Evolutionary conservation across 139 green algal genomes (phyloP), one percentile per base, ranked within the genome.

Genomic region (Tetradesmus obliquus): DNA sequence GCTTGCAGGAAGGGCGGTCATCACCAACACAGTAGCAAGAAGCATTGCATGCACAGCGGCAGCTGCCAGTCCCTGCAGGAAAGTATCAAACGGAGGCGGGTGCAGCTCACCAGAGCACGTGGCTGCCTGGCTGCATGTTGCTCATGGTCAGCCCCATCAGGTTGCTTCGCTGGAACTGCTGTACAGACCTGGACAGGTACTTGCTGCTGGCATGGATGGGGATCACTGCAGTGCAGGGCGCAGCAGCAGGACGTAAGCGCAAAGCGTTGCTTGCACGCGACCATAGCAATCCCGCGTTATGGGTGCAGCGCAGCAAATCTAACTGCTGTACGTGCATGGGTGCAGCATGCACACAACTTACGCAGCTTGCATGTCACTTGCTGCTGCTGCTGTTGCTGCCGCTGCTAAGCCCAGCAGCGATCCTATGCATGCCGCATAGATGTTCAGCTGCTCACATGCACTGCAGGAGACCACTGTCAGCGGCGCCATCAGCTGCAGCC

Each of bases 121-220:
- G 79, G 58, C 60, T 62, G 9, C 55, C 66, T 32, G 54, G 80
- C 54, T 15, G 5, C 55, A 89, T 58, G 32, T 88, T 88, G 82
- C 89, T 89, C 89, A 92, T 92, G 4, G 89, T 92, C 7, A 92
- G 55, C 0, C n/a, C 53, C 89, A 92, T 92, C 1, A 92, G 82
- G 51, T 84, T 84, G 51, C 81, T 89, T 7, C 20, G 45, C 53
- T 91, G 74, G 17, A 86, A 79, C 72, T 84, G 72, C 15, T 71
- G 19, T 22, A 12, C 54, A 17, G 86, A 82, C 22, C n/a, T 76
- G 2, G 72, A 22, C 24, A 92, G 88, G 22, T 62, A 92, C 9
- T 7, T 53, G 53, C 88, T 82, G 8, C n/a, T 84, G 6, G 62
- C 60, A 72, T 92, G 88, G 7, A 92, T 62, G 15, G 88, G 88